Evolutionary conservation across 371 early-diverging fungal genomes (phyloP).

Genomic region (Rhizopus sp.): DNA sequence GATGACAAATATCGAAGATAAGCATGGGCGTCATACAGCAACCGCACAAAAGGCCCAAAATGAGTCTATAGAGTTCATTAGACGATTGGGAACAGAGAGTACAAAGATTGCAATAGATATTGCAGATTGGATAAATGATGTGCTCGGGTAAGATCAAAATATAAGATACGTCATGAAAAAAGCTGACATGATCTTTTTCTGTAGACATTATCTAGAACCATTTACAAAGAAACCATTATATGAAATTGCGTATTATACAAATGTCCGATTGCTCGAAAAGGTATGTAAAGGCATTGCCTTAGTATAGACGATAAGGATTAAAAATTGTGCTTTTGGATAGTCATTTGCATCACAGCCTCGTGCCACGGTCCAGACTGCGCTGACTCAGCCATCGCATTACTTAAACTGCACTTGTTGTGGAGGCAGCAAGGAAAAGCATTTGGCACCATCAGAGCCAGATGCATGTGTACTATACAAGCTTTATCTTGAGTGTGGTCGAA

Average conservation of each 20-base stretch:
- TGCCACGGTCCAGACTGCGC: conserved; percentile 80
- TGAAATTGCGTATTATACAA: conserved; percentile 78
- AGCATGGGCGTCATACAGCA: conserved; percentile 45
- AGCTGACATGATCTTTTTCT: background rate
- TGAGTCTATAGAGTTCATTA: conserved; percentile 38
- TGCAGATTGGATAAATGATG: conserved; percentile 41
- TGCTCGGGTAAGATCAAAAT: conserved; percentile 41
- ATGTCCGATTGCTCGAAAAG: conserved; percentile 68
- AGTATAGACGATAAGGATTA: too few relatives aligned
- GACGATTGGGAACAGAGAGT: conserved; percentile 32
- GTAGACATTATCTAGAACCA: conserved; percentile 51
- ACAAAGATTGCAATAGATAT: conserved; percentile 53
- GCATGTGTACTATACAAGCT: conserved; percentile 84
- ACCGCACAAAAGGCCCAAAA: conserved; percentile 49
- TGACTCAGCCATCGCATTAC: conserved; percentile 76
- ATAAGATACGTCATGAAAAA: background rate
- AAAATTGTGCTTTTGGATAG: conserved; percentile 26
- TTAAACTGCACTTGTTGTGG: conserved; percentile 76
- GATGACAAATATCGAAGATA: conserved; percentile 27
- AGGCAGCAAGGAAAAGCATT: conserved; percentile 35
- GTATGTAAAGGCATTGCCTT: conserved; percentile 29
- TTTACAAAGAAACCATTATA: conserved; percentile 62
- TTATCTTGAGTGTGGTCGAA: conserved; percentile 87
- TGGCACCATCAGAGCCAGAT: conserved; percentile 73
- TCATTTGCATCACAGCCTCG: conserved; percentile 85